Conservation (phyloP, 192 early-diverging fungal genomes). For the Gonapodya prolifera region DNA sequence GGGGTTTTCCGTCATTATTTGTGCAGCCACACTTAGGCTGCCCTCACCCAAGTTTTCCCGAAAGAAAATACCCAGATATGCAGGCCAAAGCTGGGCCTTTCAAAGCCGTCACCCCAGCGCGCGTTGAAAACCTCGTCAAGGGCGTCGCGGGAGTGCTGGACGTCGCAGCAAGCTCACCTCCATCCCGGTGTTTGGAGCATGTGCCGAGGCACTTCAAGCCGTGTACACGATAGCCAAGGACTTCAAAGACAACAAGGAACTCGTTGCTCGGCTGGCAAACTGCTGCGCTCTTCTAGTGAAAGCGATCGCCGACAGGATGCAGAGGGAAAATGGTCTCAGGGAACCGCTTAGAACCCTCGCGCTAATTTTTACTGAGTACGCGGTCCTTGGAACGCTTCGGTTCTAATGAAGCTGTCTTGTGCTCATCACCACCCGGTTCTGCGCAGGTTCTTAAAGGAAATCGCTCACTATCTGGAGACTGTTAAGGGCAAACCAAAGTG, state of each 20-base stretch:
- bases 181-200: not conserved
- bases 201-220: not conserved
- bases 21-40: too few relatives aligned
- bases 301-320: not conserved
- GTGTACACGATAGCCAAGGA: not conserved
- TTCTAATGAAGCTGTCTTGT: not conserved
- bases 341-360: not conserved
- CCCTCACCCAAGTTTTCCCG: not conserved
- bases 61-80: not conserved
- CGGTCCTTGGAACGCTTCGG: too few relatives aligned
- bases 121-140: not conserved
- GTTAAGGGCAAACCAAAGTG: not conserved
- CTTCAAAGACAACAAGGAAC: not conserved
- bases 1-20: too few relatives aligned
- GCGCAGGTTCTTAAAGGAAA: not conserved
- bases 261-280: not conserved
- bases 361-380: not conserved
- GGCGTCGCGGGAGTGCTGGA: not conserved
- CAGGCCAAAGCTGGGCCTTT: not conserved
- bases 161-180: not conserved
- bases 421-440: not conserved
- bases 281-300: not conserved
- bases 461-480: not conserved
- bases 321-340: not conserved
- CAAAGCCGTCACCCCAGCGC: not conserved